Base-by-base conservation (phyloP, 495 filamentous ascomycete genomes). In the Neurospora discreta region DNA sequence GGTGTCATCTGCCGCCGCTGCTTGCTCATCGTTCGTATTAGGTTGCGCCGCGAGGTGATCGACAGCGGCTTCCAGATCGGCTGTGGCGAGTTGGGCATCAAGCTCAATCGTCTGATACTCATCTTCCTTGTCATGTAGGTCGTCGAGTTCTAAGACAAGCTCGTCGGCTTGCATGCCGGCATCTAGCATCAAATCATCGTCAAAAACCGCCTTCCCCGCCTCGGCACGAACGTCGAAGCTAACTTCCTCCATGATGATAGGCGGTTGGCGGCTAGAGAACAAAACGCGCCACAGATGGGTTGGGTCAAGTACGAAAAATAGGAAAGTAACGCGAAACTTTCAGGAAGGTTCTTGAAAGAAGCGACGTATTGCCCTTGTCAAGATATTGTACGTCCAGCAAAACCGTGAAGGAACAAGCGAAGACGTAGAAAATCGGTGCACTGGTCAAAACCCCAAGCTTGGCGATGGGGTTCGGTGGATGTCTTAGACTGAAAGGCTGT, bases 81-180 rank as follows among this genome's bases (percentile, higher is more conserved):
- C 33, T 15, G 43, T 67, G 43, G 67, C 71, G 20, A 46, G 20
- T 30, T 42, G 65, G 7, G 39, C 46, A 13, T 11, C 68, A 23
- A 38, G 16, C 6, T 39, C 73, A 13, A 46, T n/a, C n/a, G 11
- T 10, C 15, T 58, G 36, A 11, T 70, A 38, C 16, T 69, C 68
- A 1, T 20, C 43, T 69, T 77, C 72, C 9, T 40, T 72, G 4
- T 74, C 72, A 39, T 73, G 75, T 20, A 30, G 33, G 13, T 58
- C 75, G 26, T 78, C 77, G 0, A 78, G 68, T 15, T 77, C 70
- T 33, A 80, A 75, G 40, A 83, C 82, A 42, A 80, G 70, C 46
- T 79, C 80, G 44, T 80, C 78, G 0, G 43, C 75, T 23, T 77
- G 75, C 11, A 69, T 42, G 43, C 75, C 74, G 20, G 74, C 72